A percentile compares a stretch with the other conserved stretches of the same genome.
Evolutionary conservation across 148 eudicot genomes (phyloP).

Genomic region (Vaccinium macrocarpon): DNA sequence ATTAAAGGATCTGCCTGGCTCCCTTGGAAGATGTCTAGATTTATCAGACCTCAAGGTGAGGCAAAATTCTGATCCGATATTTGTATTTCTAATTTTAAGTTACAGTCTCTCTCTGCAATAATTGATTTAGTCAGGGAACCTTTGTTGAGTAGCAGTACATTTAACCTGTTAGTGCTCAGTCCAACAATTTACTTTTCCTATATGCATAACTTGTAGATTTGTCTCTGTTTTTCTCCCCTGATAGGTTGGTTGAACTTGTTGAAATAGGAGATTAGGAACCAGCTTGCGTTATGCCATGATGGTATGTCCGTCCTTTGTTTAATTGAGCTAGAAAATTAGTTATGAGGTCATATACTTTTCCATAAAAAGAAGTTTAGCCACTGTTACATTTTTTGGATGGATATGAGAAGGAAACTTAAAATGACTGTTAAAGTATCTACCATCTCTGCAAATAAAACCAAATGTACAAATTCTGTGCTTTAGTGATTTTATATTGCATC

Average conservation of each 20-base stretch:
- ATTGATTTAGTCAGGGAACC: conserved; percentile 4
- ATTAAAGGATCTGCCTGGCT: conserved; percentile 62
- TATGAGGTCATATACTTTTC: neutral
- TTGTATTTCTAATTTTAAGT: conserved; percentile 9
- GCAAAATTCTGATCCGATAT: neutral
- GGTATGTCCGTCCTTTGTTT: neutral
- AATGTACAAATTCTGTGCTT: neutral
- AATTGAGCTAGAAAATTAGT: neutral
- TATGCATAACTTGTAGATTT: neutral
- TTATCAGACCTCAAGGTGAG: conserved; percentile 81
- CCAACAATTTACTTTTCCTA: neutral
- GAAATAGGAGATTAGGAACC: neutral
- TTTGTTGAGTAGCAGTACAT: conserved; percentile 1
- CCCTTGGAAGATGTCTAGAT: conserved; percentile 71
- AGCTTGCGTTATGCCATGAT: neutral
- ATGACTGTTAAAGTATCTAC: neutral
- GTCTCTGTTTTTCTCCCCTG: neutral
- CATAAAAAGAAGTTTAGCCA: neutral
- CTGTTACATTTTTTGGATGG: neutral
- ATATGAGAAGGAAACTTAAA: neutral
- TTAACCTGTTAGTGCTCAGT: conserved; percentile 9
- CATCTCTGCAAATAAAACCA: neutral
- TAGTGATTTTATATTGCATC: neutral
- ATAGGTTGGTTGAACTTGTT: neutral
- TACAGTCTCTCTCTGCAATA: neutral